Conservation (phyloP, 306 rosid genomes). For the Argentina anserina region DNA sequence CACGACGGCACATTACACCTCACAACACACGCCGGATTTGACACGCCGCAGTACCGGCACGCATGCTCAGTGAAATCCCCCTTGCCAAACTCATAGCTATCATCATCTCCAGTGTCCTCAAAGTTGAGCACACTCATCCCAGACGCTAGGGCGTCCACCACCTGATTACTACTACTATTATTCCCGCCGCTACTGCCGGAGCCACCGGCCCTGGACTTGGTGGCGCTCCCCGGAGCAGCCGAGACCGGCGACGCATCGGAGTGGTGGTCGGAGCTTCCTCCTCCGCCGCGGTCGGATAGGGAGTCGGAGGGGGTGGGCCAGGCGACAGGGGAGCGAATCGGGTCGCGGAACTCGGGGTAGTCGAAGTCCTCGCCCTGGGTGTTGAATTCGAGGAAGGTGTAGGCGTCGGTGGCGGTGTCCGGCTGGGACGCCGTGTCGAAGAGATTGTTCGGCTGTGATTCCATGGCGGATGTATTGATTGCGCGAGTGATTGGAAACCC, state of each 20-base stretch:
- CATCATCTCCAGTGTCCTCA: constrained; percentile 93
- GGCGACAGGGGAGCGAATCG: constrained; percentile 78
- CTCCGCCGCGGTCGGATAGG: constrained; percentile 48
- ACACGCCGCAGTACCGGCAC: constrained; percentile 94
- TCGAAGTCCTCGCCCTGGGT: constrained; percentile 98
- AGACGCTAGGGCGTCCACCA: constrained; percentile 67
- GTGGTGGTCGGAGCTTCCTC: constrained; percentile 61
- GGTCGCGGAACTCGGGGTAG: constrained; percentile 91
- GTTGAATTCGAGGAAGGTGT: constrained; percentile 96
- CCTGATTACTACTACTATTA: constrained; percentile 40
- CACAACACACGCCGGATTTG: constrained; percentile 95
- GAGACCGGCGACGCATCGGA: constrained; percentile 93
- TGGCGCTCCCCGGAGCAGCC: constrained; percentile 63
- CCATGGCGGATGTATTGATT: constrained; percentile 38
- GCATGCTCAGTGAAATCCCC: constrained; percentile 97
- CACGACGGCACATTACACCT: constrained; percentile 98
- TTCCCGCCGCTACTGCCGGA: constrained; percentile 50
- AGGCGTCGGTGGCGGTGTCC: constrained; percentile 90
- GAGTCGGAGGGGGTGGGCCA: constrained; percentile 99
- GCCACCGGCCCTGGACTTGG: constrained; percentile 53
- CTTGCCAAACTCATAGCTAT: constrained; percentile 69
- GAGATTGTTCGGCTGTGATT: constrained; percentile 76
- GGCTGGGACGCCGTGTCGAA: constrained; percentile 98
- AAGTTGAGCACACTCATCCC: constrained; percentile 96
- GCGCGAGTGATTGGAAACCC: constrained; percentile 35